Conservation (phyloP, 2,329 filamentous ascomycete species). For the Nigrospora sphaerica region DNA sequence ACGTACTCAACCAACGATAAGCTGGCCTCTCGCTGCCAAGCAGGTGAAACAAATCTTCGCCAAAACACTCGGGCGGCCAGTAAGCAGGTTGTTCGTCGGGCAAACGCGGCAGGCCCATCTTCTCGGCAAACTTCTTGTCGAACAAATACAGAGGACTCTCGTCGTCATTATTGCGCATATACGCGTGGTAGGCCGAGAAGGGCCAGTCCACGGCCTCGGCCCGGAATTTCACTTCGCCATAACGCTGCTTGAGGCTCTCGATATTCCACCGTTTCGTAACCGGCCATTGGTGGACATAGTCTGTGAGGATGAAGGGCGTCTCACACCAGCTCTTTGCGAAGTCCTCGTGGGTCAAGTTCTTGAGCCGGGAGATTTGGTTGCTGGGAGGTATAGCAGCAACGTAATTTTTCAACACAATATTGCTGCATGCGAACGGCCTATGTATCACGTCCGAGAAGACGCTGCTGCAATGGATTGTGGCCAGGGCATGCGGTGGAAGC, state of each 20-base stretch:
- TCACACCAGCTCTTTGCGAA: constrained; percentile 72
- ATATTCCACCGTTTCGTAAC: constrained; percentile 69
- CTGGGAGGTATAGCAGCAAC: constrained; percentile 60
- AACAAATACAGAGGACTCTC: constrained; percentile 93
- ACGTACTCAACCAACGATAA: constrained; percentile 70
- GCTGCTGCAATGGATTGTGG: constrained; percentile 62
- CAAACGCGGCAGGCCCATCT: constrained; percentile 67
- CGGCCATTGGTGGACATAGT: constrained; percentile 76
- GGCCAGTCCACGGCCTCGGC: constrained; percentile 94
- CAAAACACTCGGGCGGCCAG: constrained; percentile 78
- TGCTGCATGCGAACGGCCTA: constrained; percentile 82
- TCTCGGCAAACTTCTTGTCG: constrained; percentile 78
- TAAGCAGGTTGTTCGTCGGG: constrained; percentile 50
- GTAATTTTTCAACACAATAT: constrained; percentile 62
- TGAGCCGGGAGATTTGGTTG: constrained; percentile 67
- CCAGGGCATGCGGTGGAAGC: constrained; percentile 40
- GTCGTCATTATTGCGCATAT: constrained; percentile 73
- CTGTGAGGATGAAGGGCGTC: constrained; percentile 79
- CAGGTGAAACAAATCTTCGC: constrained; percentile 76
- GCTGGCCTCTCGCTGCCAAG: constrained; percentile 75
- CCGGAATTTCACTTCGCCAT: constrained; percentile 64
- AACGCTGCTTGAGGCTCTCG: constrained; percentile 56
- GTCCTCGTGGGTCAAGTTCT: constrained; percentile 61
- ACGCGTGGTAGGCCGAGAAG: constrained; percentile 70
- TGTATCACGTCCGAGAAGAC: constrained; percentile 89